Conservation (phyloP, 2,329 filamentous ascomycete genomes). For the Pseudogymnoascus sp. region DNA sequence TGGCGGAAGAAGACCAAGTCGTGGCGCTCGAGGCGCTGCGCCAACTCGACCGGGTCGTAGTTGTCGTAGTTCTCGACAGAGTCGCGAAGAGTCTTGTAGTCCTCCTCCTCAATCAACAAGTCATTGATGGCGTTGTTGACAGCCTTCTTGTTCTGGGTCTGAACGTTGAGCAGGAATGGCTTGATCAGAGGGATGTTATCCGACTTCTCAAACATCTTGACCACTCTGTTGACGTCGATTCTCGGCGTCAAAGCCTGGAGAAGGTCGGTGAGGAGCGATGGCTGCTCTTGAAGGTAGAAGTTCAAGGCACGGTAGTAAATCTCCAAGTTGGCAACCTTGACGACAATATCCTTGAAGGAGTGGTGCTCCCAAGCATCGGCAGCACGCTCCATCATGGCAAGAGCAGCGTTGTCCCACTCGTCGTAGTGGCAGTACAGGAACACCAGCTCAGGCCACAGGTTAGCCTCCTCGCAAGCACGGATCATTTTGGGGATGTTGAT, state of each 20-base stretch:
- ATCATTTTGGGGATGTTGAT: conserved; percentile 99
- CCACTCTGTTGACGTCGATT: conserved; percentile 97
- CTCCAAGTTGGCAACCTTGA: conserved; percentile 97
- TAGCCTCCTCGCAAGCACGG: conserved; percentile 83
- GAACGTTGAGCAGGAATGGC: conserved; percentile 94
- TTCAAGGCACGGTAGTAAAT: conserved; percentile 97
- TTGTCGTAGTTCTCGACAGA: conserved; percentile 99
- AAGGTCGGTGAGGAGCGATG: conserved; percentile 89
- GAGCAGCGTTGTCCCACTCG: conserved; percentile 92
- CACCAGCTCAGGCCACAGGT: conserved; percentile 94
- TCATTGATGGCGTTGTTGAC: conserved; percentile 99
- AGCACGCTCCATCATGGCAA: conserved; percentile 96
- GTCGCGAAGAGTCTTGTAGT: conserved; percentile 96
- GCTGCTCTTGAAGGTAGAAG: conserved; percentile 97
- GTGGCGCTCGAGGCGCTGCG: conserved; percentile 89
- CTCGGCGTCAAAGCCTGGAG: conserved; percentile 85
- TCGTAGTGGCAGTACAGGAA: conserved; percentile 99
- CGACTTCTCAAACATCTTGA: conserved; percentile 97
- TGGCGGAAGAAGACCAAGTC: conserved; percentile 99
- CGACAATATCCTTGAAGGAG: conserved; percentile 96
- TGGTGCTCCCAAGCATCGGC: conserved; percentile 99
- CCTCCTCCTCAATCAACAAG: conserved; percentile 94
- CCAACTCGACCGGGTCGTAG: conserved; percentile 91
- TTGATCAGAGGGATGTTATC: conserved; percentile 98
- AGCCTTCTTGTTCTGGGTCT: conserved; percentile 93